Evolutionary conservation across 2,329 filamentous ascomycete genomes (phyloP).

Genomic region (Ophiosphaerella korrae): DNA sequence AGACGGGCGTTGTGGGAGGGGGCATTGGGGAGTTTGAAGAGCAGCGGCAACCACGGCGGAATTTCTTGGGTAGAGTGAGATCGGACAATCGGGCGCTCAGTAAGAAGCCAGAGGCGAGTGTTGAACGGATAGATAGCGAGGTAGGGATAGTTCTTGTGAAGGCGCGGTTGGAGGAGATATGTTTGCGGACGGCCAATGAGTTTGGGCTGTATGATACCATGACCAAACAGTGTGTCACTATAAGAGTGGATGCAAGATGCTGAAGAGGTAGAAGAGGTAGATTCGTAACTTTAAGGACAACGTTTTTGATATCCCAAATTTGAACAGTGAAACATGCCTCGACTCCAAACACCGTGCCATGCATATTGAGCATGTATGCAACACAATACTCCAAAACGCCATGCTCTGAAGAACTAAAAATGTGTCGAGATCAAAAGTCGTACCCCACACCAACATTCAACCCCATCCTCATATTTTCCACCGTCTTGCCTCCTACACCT

Average conservation of each 20-base stretch:
- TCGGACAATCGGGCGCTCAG: conserved; percentile 25
- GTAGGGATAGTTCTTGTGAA: conserved; percentile 32
- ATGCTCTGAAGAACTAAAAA: conserved; percentile 20
- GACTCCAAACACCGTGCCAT: conserved; percentile 2
- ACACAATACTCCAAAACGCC: conserved; percentile 17
- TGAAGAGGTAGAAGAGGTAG: conserved; percentile 12
- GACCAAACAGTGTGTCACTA: conserved; percentile 40
- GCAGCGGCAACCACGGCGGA: conserved; percentile 8
- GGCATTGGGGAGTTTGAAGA: conserved; percentile 1
- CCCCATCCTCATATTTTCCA: conserved; percentile 57
- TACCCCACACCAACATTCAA: conserved; percentile 26
- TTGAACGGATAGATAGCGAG: conserved; percentile 11
- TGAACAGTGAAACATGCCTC: background rate
- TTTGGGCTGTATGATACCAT: conserved; percentile 46
- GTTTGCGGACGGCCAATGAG: conserved; percentile 40
- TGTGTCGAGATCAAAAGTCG: conserved; percentile 27
- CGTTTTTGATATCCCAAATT: background rate
- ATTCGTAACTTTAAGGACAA: background rate
- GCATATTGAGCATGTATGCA: conserved; percentile 3
- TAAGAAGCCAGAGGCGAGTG: conserved; percentile 27
- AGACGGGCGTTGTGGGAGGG: conserved; percentile 1
- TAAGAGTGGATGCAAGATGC: conserved; percentile 38
- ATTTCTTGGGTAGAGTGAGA: conserved; percentile 30
- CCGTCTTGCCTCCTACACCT: conserved; percentile 56
- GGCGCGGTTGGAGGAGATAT: conserved; percentile 39